Evolutionary conservation across 805 yeast species (phyloP), one percentile per base, ranked within the genome.

Genomic region (Diddensiella transvaalensis): DNA sequence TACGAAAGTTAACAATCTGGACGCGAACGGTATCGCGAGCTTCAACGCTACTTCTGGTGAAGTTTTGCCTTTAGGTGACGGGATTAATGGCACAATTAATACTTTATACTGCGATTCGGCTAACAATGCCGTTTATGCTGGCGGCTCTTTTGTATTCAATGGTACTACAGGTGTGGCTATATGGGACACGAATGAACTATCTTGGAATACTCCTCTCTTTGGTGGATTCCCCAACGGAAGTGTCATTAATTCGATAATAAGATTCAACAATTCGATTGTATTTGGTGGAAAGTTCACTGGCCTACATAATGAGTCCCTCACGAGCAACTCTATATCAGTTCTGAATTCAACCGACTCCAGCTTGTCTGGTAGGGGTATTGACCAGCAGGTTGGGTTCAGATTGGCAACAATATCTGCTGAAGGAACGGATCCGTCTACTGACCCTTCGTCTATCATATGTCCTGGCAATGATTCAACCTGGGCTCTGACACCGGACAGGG

Each of bases 251-350:
- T 71, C 90, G 4, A 89, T 93, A 15, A 54, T 78, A 0, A 60
- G 79, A 2, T 58, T 62, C 36, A 65, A 66, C 29, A 67, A 66
- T 42, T 73, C 72, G 33, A 72, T 93, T 4, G 62, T 93, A 10
- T 91, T 89, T 68, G 91, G 93, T 1, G 99, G 99, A 10, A 51
- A 67, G 2, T 89, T 93, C 61, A 60, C 70, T 48, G 77, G 83
- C 6, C 67, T 88, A 38, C 87, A 87, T 4, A 66, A 80, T 47
- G 55, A 58, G 64, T 3, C 66, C 71, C 26, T 68, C 77, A 37
- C 70, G 17, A n/a, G 18, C 17, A 15, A 18, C 17, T 8, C 8
- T 8, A 43, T 29, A 5, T n/a, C 40, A 3, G 42, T 15, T 10
- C 15, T 39, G 6, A 22, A 44, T 46, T 43, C 53, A 11, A 43